Conservation (phyloP, 768 basidiomycete genomes). For the Sutorius australiensis region DNA sequence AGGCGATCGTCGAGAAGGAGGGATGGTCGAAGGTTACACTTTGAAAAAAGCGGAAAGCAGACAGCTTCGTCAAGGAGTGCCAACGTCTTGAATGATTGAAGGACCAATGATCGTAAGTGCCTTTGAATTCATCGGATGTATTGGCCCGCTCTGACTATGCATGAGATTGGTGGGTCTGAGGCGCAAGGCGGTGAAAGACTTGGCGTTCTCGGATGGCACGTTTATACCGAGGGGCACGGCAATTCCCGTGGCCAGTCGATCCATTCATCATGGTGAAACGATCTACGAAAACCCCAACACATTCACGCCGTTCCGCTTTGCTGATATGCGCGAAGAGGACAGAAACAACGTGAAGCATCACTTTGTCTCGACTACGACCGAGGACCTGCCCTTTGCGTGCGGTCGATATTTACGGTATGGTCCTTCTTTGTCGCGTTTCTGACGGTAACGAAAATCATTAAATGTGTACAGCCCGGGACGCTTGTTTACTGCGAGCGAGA, state of each 20-base stretch:
- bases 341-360: not conserved
- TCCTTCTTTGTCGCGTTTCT: too few relatives aligned
- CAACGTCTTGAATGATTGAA: constrained; percentile 11
- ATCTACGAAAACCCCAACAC: not conserved
- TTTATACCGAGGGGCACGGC: too few relatives aligned
- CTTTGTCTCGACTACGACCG: not conserved
- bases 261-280: too few relatives aligned
- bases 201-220: too few relatives aligned
- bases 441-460: too few relatives aligned
- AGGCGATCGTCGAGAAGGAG: not conserved
- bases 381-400: not conserved
- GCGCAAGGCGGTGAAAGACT: too few relatives aligned
- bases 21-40: constrained; percentile 13
- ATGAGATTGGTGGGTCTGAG: constrained; percentile 32
- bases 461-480: constrained; percentile 8
- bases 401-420: not conserved
- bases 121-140: not conserved
- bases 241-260: too few relatives aligned
- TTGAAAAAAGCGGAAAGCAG: constrained; percentile 33
- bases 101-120: constrained; percentile 18
- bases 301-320: not conserved
- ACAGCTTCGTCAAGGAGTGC: constrained; percentile 33
- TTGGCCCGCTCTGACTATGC: not conserved
- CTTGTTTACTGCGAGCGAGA: constrained; percentile 4
- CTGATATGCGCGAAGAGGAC: not conserved